Base-by-base conservation (phyloP, 352 stramenopile species). In the Pythium chondricola region DNA sequence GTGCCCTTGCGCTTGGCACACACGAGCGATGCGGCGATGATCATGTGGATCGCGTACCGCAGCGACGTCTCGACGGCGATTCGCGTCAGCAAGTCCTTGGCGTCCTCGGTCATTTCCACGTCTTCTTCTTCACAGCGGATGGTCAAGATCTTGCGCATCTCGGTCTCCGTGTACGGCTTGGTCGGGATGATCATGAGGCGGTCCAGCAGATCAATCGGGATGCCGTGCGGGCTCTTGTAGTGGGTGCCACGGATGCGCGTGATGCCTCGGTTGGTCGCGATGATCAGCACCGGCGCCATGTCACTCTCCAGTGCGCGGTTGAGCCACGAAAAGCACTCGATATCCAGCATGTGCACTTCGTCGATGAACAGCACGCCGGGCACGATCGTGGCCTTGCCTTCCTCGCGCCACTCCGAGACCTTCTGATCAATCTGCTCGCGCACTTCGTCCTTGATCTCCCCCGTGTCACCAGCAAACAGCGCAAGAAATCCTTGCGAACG, bases 301-400 rank as follows among this genome's bases (percentile, higher is more conserved):
- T 98, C 85, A 29, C 83, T 98, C 71, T 99, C 97, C 16, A 99
- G 72, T 0, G 95, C 95, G 30, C 96, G 79, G 74, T 99, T 99
- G 35, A 99, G 86, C 87, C 96, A 99, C 43, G 95, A 98, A 67
- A 99, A 99, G 69, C 96, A 99, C 72, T 99, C 97, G 56, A 99
- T 99, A 71, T 99, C 97, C 20, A 99, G 78, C 97, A 99, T 99
- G 74, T 99, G 97, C 36, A 96, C 88, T 69, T 99, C 97, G 63
- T 99, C 97, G 61, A 99, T 99, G 68, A 99, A 99, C 8, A 99
- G 69, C 35, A 99, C 97, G 5, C 97, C 97, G 0, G 96, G 96
- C 16, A 99, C 95, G 48, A 99, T 97, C 16, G 95, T 98, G 16
- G 96, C 97, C 61, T 98, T 98, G 54, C 93, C 93, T 61, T 98